A percentile compares a stretch with the other conserved stretches of the same genome.
These are phyloP conservation scores for Ascochyta viciae-villosae DNA, from an alignment of 2,329 filamentous ascomycete species.

Conservation along the genomic window DNA sequence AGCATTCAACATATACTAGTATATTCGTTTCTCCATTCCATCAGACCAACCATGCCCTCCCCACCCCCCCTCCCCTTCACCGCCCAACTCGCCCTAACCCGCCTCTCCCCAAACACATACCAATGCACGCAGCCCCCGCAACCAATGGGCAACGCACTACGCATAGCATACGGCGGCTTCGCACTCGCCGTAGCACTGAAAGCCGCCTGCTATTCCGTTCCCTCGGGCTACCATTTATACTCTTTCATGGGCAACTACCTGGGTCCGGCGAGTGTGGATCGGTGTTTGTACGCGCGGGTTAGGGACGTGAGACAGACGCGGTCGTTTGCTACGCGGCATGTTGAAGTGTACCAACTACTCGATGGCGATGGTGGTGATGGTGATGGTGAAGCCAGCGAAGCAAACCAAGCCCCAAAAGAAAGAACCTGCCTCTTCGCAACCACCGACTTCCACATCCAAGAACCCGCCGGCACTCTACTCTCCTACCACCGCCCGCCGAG, in stretches of 20 bases:
- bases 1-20: neutral
- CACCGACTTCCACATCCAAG: conserved; percentile 57
- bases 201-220: conserved; percentile 52
- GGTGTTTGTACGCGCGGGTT: conserved; percentile 50
- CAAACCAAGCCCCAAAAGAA: neutral
- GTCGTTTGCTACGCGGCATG: conserved; percentile 57
- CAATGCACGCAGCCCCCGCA: conserved; percentile 43
- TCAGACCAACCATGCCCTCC: neutral
- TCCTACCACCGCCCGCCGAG: conserved; percentile 51
- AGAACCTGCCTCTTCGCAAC: conserved; percentile 54
- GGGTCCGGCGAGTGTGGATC: conserved; percentile 54
- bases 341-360: conserved; percentile 54
- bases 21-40: neutral
- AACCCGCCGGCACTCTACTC: conserved; percentile 41
- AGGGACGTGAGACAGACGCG: conserved; percentile 53
- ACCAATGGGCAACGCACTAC: conserved; percentile 43
- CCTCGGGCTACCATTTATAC: conserved; percentile 52
- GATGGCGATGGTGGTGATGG: conserved; percentile 46
- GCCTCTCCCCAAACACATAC: conserved; percentile 20
- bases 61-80: conserved; percentile 13
- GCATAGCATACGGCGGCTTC: conserved; percentile 57
- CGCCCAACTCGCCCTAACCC: conserved; percentile 24
- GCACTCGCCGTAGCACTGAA: conserved; percentile 52
- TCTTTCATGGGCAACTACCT: conserved; percentile 57
- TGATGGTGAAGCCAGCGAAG: conserved; percentile 26